Evolutionary conservation across 768 basidiomycete genomes (phyloP).

Genomic region (Lactarius akahatsu): DNA sequence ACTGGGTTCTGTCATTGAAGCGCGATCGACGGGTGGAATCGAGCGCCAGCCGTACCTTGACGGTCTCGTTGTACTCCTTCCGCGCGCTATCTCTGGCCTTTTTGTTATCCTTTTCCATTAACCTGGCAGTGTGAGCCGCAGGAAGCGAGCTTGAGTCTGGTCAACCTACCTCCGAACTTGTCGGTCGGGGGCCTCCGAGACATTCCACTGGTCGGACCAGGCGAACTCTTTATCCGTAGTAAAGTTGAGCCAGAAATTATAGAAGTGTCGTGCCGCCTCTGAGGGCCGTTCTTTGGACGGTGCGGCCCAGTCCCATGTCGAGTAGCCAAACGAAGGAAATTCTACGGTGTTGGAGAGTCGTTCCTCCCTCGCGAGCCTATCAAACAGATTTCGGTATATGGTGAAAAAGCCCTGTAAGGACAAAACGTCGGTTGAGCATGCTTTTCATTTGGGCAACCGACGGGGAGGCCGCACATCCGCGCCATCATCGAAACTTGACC

Average conservation of each 20-base stretch:
- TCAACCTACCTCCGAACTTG: conserved; percentile 65
- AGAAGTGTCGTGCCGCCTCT: conserved; percentile 72
- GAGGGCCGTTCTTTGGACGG: conserved; percentile 44
- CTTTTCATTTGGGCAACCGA: conserved; percentile 6
- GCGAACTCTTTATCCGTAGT: conserved; percentile 81
- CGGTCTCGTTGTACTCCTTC: conserved; percentile 88
- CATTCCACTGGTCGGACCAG: conserved; percentile 86
- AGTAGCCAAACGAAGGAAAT: conserved; percentile 84
- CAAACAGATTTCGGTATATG: conserved; percentile 85
- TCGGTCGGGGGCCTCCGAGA: conserved; percentile 82
- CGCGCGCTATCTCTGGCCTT: conserved; percentile 85
- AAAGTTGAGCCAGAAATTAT: conserved; percentile 85
- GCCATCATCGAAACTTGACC: conserved; percentile 62
- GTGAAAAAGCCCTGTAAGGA: conserved; percentile 77
- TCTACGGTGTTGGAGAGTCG: conserved; percentile 42
- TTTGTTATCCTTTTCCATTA: conserved; percentile 97
- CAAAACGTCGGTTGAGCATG: conserved; percentile 8
- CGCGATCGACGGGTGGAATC: conserved; percentile 6
- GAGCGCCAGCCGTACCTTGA: conserved; percentile 56
- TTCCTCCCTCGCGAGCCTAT: conserved; percentile 82
- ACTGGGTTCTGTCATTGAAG: conserved; percentile 1
- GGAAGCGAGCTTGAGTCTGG: not conserved
- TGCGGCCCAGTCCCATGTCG: conserved; percentile 70
- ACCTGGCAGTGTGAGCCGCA: conserved; percentile 41
- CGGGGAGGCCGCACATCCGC: conserved; percentile 46